Evolutionary conservation across 1,139 yeast genomes (phyloP).

Genomic region (Diutina rugosa): DNA sequence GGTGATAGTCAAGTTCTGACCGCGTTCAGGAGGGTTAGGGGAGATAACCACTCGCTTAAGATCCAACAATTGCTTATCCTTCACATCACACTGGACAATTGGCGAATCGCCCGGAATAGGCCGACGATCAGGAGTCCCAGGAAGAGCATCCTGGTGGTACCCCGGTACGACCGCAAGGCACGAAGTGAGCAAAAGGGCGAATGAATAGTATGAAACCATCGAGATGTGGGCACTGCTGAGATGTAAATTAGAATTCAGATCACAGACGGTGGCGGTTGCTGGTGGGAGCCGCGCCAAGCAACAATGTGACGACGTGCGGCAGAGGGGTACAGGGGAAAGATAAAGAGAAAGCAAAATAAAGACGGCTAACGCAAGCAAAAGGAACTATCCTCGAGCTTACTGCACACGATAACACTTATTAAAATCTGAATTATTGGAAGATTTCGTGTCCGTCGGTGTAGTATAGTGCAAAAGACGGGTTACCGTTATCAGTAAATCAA

Average conservation of each 20-base stretch:
- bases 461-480: background rate
- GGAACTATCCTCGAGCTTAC: too few species aligned
- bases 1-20: constrained; percentile 60
- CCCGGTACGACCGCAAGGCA: background rate
- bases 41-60: constrained; percentile 45
- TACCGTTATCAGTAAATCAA: background rate
- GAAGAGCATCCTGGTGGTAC: background rate
- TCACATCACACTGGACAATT: constrained; percentile 58
- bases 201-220: background rate
- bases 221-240: background rate
- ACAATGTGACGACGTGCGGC: background rate
- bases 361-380: too few species aligned
- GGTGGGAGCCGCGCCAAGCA: background rate
- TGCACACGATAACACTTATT: too few species aligned
- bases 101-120: constrained; percentile 93
- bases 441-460: background rate
- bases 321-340: background rate
- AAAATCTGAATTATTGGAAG: too few species aligned
- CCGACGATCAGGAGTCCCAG: constrained; percentile 21
- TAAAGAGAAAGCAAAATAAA: background rate
- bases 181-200: background rate
- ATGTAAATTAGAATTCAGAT: background rate
- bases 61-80: constrained; percentile 46
- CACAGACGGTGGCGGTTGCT: background rate
- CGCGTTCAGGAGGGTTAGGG: constrained; percentile 87